Evolutionary conservation across 2,329 filamentous ascomycete species (phyloP).

Genomic region (Diplodia seriata): DNA sequence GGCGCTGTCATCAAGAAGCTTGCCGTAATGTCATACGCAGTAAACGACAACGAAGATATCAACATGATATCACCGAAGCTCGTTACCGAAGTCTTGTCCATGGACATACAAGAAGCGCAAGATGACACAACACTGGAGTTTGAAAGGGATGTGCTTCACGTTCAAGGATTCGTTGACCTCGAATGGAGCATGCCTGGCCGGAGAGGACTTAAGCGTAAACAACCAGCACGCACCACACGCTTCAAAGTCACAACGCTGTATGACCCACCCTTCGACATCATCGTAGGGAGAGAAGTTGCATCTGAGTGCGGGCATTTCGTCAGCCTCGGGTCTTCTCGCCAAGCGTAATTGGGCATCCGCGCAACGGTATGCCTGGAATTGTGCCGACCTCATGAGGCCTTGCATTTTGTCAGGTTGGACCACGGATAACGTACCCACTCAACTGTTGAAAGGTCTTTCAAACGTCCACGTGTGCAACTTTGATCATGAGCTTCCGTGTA

Average conservation of each 20-base stretch:
- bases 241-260: conserved; percentile 1
- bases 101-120: not conserved
- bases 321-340: no score
- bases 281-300: not conserved
- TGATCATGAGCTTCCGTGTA: not conserved
- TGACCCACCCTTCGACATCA: conserved; percentile 7
- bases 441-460: not conserved
- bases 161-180: conserved; percentile 1
- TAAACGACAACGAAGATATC: not conserved
- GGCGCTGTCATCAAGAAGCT: not conserved
- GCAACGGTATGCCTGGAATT: not conserved
- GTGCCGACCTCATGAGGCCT: not conserved
- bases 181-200: not conserved
- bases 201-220: not conserved
- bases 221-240: not conserved
- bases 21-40: not conserved
- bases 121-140: not conserved
- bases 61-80: not conserved
- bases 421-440: not conserved
- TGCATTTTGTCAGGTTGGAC: not conserved
- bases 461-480: not conserved
- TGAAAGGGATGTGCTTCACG: not conserved
- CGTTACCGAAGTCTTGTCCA: not conserved
- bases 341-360: no score
- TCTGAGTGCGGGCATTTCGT: not conserved